These are phyloP conservation scores for Ceratocystis cubensis DNA, from an alignment of 2,329 filamentous ascomycete genomes.

Conservation along the genomic window DNA sequence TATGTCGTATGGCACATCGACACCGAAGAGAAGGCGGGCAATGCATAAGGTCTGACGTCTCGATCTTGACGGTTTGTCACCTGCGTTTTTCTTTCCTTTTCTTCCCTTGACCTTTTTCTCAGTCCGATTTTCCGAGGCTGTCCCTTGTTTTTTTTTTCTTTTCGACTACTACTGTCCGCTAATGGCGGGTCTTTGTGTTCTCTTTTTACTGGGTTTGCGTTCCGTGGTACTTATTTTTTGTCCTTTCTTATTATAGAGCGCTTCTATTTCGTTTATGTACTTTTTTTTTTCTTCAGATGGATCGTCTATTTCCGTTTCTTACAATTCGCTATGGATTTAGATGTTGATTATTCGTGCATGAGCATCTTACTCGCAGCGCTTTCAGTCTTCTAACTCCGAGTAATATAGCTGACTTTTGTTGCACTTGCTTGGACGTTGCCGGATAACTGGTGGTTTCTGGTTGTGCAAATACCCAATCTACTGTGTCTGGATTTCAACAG, in stretches of 20 bases:
- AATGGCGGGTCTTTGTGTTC: background rate
- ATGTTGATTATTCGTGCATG: no score
- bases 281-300: background rate
- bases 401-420: no score
- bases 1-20: conserved; percentile 99
- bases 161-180: background rate
- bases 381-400: no score
- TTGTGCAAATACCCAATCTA: no score
- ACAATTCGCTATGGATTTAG: no score
- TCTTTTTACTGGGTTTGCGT: background rate
- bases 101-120: conserved; percentile 1
- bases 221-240: background rate
- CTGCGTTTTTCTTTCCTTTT: conserved; percentile 2
- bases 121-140: background rate
- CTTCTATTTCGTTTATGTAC: background rate
- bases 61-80: background rate
- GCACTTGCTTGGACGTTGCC: no score
- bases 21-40: conserved; percentile 86
- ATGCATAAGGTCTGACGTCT: conserved; percentile 35
- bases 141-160: background rate
- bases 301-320: background rate
- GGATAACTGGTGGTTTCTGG: no score
- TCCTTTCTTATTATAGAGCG: conserved; percentile 4
- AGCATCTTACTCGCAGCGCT: no score
- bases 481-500: background rate